These are phyloP conservation scores for Epichloe sp. DNA, from an alignment of 2,329 filamentous ascomycete species.

Conservation along the genomic window DNA sequence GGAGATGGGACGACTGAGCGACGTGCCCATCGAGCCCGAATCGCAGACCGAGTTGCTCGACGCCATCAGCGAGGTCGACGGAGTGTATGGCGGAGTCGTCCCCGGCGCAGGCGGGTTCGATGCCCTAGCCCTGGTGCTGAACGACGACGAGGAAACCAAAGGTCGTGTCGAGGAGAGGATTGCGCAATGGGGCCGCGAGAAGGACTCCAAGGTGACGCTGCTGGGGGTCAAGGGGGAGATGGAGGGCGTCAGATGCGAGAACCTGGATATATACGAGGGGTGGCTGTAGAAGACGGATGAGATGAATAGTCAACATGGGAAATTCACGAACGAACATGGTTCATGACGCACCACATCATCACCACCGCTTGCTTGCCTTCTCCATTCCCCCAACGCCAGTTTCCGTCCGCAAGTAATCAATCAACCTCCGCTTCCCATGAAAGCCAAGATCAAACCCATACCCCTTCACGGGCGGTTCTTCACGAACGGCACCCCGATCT, in stretches of 20 bases:
- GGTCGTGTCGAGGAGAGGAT: slow-evolving; percentile 48
- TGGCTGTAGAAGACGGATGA: slow-evolving; percentile 23
- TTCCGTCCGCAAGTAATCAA: no score
- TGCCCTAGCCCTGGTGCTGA: slow-evolving; percentile 68
- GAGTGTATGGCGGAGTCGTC: slow-evolving; percentile 82
- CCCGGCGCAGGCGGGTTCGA: slow-evolving; percentile 92
- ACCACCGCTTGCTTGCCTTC: no score
- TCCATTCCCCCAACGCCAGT: no score
- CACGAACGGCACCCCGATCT: no score
- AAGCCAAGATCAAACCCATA: no score
- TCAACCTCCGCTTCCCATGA: no score
- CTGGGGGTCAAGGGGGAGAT: slow-evolving; percentile 59
- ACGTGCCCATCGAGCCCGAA: slow-evolving; percentile 77
- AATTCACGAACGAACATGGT: no score
- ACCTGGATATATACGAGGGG: slow-evolving; percentile 27
- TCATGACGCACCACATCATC: no score
- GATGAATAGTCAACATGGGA: no score
- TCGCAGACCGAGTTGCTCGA: slow-evolving; percentile 79
- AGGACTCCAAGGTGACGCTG: slow-evolving; percentile 51
- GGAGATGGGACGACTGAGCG: slow-evolving; percentile 59
- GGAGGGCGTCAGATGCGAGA: slow-evolving; percentile 46
- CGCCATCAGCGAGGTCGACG: slow-evolving; percentile 55
- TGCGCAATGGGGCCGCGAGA: slow-evolving; percentile 47
- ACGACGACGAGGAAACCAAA: slow-evolving; percentile 55
- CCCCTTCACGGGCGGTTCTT: no score